Evolutionary conservation across 345 rosid species (phyloP).

Genomic region (Ailanthus altissimus): DNA sequence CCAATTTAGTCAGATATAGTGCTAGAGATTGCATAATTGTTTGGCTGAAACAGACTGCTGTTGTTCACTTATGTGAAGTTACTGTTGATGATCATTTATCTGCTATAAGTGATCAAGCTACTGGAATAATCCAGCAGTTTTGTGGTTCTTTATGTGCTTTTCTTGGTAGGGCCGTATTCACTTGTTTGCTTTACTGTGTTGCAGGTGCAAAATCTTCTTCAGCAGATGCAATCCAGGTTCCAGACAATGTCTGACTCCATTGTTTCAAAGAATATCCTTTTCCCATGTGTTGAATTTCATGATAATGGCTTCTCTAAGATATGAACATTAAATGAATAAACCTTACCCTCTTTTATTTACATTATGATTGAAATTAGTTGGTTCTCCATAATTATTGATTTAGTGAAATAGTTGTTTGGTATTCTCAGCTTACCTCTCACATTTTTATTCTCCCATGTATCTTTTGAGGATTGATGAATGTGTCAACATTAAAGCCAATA

Average conservation of each 20-base stretch:
- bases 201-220: conserved; percentile 76
- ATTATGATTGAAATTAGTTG: neutral
- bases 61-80: neutral
- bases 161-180: conserved; percentile 1
- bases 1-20: neutral
- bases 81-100: neutral
- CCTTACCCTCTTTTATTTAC: too few species aligned
- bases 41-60: neutral
- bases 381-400: neutral
- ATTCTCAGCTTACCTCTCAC: neutral
- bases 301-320: conserved; percentile 1
- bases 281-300: neutral
- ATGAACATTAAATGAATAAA: conserved; percentile 12
- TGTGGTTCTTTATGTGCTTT: neutral
- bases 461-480: neutral
- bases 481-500: neutral
- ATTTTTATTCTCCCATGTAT: neutral
- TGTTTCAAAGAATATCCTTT: conserved; percentile 73
- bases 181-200: conserved; percentile 19
- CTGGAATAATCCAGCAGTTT: neutral
- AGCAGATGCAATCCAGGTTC: conserved; percentile 78
- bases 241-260: conserved; percentile 81
- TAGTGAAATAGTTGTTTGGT: neutral
- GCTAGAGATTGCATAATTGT: neutral
- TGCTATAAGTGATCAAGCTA: neutral